phyloP scores from a whole-genome alignment of 257 asterid genomes.

The Primulina eburnea region DNA sequence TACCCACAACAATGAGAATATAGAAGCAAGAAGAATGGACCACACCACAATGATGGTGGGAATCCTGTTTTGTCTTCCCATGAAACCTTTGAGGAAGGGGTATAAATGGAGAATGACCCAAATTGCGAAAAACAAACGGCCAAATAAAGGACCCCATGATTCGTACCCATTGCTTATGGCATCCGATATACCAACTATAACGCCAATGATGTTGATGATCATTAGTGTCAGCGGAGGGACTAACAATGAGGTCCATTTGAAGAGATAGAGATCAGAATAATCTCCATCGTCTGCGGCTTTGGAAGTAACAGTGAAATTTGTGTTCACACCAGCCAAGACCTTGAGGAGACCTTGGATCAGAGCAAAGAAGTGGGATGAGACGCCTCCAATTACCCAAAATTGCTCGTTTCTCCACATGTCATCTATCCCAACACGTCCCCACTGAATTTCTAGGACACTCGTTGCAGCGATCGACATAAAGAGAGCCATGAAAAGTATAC shows the following conservation, averaged over 20 bases:
- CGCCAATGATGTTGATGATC: conserved; percentile 43
- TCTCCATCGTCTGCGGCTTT: conserved; percentile 55
- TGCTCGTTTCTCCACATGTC: conserved; percentile 68
- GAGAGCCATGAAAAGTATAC: conserved; percentile 48
- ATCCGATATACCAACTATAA: conserved; percentile 44
- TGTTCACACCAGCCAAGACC: conserved; percentile 50
- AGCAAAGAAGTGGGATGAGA: conserved; percentile 49
- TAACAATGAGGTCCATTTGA: conserved; percentile 52
- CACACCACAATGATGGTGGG: conserved; percentile 51
- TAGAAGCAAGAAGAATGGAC: conserved; percentile 53
- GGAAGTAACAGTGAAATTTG: conserved; percentile 50
- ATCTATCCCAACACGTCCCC: conserved; percentile 55
- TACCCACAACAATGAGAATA: conserved; percentile 47
- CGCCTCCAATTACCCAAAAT: conserved; percentile 63
- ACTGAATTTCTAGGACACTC: conserved; percentile 52
- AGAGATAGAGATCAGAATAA: conserved; percentile 45
- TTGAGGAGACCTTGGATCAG: conserved; percentile 55
- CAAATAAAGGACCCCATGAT: conserved; percentile 57
- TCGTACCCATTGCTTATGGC: conserved; percentile 53
- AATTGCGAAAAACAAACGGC: conserved; percentile 45
- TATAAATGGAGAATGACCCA: conserved; percentile 55
- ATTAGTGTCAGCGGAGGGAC: conserved; percentile 48
- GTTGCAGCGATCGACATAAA: conserved; percentile 51
- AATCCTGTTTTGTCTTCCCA: conserved; percentile 42
- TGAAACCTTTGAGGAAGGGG: conserved; percentile 55